These are phyloP conservation scores for Geum urbanum DNA, from an alignment of 306 rosid genomes.

Conservation along the genomic window DNA sequence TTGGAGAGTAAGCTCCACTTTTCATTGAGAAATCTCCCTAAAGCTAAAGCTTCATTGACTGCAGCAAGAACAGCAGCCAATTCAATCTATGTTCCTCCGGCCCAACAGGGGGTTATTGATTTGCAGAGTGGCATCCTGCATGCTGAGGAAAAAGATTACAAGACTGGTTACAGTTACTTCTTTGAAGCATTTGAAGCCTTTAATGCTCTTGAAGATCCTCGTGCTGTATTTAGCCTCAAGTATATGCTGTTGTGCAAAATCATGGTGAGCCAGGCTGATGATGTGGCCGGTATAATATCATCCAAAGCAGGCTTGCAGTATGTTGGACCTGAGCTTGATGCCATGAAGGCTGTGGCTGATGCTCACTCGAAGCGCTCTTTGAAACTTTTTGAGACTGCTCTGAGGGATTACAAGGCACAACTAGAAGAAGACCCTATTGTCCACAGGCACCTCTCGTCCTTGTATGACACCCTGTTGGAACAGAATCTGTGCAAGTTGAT, in stretches of 20 bases:
- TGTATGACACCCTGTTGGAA: slow-evolving; percentile 82
- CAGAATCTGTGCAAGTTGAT: slow-evolving; percentile 94
- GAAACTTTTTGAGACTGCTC: slow-evolving; percentile 74
- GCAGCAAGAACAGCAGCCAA: slow-evolving; percentile 98
- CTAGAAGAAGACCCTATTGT: slow-evolving; percentile 94
- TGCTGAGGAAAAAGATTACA: slow-evolving; percentile 91
- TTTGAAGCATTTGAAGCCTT: slow-evolving; percentile 95
- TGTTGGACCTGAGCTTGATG: slow-evolving; percentile 88
- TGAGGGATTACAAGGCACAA: slow-evolving; percentile 73
- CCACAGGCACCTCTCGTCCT: slow-evolving; percentile 82
- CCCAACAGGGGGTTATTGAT: slow-evolving; percentile 91
- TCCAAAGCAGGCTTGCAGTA: slow-evolving; percentile 86
- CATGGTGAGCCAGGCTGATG: slow-evolving; percentile 94
- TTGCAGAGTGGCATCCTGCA: slow-evolving; percentile 95
- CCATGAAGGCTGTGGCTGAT: slow-evolving; percentile 96
- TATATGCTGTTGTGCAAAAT: slow-evolving; percentile 88
- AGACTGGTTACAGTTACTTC: slow-evolving; percentile 86
- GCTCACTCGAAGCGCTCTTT: slow-evolving; percentile 90
- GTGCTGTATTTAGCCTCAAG: slow-evolving; percentile 89
- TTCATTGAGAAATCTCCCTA: slow-evolving; percentile 88
- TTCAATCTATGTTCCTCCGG: slow-evolving; percentile 95
- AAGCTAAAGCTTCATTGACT: slow-evolving; percentile 92
- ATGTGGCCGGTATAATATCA: slow-evolving; percentile 74
- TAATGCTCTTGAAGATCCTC: slow-evolving; percentile 84
- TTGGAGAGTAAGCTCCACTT: slow-evolving; percentile 93